These are phyloP conservation scores for Seiridium unicorne DNA, from an alignment of 2,329 filamentous ascomycete species.

Conservation along the genomic window DNA sequence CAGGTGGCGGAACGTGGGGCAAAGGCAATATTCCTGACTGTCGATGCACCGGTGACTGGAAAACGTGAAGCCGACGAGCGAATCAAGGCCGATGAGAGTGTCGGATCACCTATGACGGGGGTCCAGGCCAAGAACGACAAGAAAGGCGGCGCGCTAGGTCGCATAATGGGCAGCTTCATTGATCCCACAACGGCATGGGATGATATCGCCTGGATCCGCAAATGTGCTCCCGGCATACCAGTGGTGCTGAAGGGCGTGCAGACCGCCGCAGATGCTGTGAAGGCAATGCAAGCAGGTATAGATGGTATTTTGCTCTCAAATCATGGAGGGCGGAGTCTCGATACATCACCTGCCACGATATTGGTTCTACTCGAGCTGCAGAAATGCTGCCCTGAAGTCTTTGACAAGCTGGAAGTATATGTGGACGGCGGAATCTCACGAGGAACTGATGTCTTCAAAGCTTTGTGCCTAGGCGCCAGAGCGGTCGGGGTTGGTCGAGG, in stretches of 20 bases:
- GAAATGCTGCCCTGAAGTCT: conserved; percentile 57
- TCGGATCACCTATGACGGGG: conserved; percentile 48
- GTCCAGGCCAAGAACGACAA: conserved; percentile 47
- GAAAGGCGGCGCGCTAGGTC: conserved; percentile 53
- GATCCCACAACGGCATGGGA: conserved; percentile 60
- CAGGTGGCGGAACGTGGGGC: conserved; percentile 33
- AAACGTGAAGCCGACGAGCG: conserved; percentile 51
- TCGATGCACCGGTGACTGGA: conserved; percentile 55
- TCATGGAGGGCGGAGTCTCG: conserved; percentile 61
- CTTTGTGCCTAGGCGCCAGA: conserved; percentile 61
- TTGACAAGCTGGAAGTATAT: conserved; percentile 59
- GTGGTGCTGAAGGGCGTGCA: conserved; percentile 72
- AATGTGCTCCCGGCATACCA: conserved; percentile 49
- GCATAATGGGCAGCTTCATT: conserved; percentile 56
- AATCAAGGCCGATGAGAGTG: conserved; percentile 44
- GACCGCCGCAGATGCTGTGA: conserved; percentile 60
- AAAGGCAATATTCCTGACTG: conserved; percentile 55
- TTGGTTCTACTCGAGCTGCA: conserved; percentile 63
- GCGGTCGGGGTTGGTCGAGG: conserved; percentile 63
- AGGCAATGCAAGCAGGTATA: conserved; percentile 57
- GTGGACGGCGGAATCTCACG: conserved; percentile 65
- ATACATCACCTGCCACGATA: conserved; percentile 52
- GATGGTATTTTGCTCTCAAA: conserved; percentile 71
- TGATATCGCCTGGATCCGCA: conserved; percentile 65
- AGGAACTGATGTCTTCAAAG: conserved; percentile 67